A percentile compares a stretch with the other conserved stretches of the same genome.
Evolutionary conservation across 208 protist genomes (phyloP).

Genomic region (Balamuthia mandrillaris): DNA sequence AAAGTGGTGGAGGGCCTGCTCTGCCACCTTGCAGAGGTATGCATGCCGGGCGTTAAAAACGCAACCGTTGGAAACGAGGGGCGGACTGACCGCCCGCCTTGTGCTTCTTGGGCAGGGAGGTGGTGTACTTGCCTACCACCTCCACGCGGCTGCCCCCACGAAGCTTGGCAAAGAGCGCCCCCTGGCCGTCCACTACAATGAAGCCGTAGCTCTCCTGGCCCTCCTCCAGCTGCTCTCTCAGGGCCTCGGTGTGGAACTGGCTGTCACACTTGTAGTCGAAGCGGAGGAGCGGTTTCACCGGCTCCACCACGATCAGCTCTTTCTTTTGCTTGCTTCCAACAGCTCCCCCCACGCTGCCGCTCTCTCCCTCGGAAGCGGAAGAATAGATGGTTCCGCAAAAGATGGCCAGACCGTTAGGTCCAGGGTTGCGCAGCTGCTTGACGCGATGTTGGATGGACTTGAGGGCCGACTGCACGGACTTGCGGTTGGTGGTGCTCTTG

Average conservation of each 20-base stretch:
- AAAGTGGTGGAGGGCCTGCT: slow-evolving; percentile 8
- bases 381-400: slow-evolving; percentile 25
- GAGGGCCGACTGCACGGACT: slow-evolving; percentile 1
- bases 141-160: not conserved
- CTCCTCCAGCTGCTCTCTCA: slow-evolving; percentile 9
- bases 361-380: too few relatives aligned
- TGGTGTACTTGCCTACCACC: not conserved
- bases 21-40: slow-evolving; percentile 24
- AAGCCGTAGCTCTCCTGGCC: slow-evolving; percentile 16
- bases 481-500: not conserved
- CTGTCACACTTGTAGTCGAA: slow-evolving; percentile 18
- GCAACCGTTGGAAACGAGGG: slow-evolving; percentile 8
- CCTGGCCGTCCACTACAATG: slow-evolving; percentile 15
- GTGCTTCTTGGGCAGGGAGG: slow-evolving; percentile 23
- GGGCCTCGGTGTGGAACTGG: not conserved
- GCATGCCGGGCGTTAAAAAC: slow-evolving; percentile 37
- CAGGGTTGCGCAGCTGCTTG: not conserved
- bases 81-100: slow-evolving; percentile 16
- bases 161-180: slow-evolving; percentile 13
- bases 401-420: slow-evolving; percentile 6
- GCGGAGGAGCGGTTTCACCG: slow-evolving; percentile 8
- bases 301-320: slow-evolving; percentile 29
- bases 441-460: slow-evolving; percentile 34
- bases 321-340: not conserved
- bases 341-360: too few relatives aligned